Evolutionary conservation across 1,284 basidiomycete species (phyloP).

Genomic region (Ceratobasidium sp.): DNA sequence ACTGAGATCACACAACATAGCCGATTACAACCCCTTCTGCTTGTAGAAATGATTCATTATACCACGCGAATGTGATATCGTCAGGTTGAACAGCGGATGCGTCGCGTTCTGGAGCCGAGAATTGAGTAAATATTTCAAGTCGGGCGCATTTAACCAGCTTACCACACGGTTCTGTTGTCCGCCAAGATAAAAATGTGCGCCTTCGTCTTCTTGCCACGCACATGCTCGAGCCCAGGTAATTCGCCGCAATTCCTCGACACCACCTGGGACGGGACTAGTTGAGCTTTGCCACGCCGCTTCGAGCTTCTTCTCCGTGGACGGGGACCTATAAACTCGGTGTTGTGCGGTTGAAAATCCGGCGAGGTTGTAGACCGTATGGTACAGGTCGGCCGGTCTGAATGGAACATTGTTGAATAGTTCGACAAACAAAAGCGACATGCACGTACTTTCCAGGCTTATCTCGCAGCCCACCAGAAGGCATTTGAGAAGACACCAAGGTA

Average conservation of each 20-base stretch:
- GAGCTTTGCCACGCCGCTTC: constrained; percentile 61
- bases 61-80: constrained; percentile 76
- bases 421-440: no score
- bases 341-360: constrained; percentile 90
- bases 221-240: constrained; percentile 70
- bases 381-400: constrained; percentile 79
- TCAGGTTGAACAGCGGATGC: constrained; percentile 88
- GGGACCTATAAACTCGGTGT: constrained; percentile 73
- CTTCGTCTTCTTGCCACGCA: constrained; percentile 82
- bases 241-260: constrained; percentile 61
- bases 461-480: constrained; percentile 84
- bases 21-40: constrained; percentile 58
- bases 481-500: constrained; percentile 87
- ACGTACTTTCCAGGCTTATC: constrained; percentile 95
- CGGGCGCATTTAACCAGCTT: constrained; percentile 55
- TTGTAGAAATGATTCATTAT: constrained; percentile 84
- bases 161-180: constrained; percentile 77
- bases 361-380: constrained; percentile 93
- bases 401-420: not conserved
- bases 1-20: constrained; percentile 13
- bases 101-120: constrained; percentile 78
- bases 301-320: constrained; percentile 61
- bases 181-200: constrained; percentile 70
- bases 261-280: constrained; percentile 55
- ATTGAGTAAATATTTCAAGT: not conserved